Conservation (phyloP, 208 protist genomes). For the Trypanosoma mega region DNA sequence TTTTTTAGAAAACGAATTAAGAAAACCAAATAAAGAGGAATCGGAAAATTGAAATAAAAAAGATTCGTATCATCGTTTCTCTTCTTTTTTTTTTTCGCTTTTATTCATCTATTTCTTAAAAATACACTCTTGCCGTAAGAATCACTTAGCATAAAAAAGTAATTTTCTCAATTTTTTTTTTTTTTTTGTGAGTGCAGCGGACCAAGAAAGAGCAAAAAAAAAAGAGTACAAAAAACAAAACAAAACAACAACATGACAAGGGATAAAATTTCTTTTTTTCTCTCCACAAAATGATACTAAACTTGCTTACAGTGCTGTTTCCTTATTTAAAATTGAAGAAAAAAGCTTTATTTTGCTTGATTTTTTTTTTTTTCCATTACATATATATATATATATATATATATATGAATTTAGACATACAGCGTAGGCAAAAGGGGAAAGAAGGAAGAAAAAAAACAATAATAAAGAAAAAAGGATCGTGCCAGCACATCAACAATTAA, state of each 20-base stretch:
- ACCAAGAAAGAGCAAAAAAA: constrained; percentile 27
- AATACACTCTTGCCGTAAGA: neutral
- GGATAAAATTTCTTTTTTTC: too few species aligned
- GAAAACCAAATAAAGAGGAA: too few species aligned
- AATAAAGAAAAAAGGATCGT: too few species aligned
- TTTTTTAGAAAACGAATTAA: too few species aligned
- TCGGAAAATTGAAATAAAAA: neutral
- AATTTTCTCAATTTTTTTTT: too few species aligned
- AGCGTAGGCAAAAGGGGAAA: constrained; percentile 1
- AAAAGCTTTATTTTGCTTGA: constrained; percentile 6
- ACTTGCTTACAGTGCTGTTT: too few species aligned
- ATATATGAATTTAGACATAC: too few species aligned
- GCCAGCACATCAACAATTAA: too few species aligned
- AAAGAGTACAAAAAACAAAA: constrained; percentile 8
- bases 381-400: constrained; percentile 7
- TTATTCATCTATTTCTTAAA: neutral
- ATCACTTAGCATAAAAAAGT: constrained; percentile 1
- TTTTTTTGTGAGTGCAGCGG: too few species aligned
- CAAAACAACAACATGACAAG: too few species aligned
- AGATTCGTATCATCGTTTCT: neutral
- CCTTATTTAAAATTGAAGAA: neutral
- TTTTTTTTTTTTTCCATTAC: constrained; percentile 17
- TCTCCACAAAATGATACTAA: too few species aligned
- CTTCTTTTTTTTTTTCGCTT: constrained; percentile 6
- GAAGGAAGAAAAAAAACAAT: constrained; percentile 16